Conservation (phyloP, 2,329 filamentous ascomycete species). For the Echinosphaeria canescens region DNA sequence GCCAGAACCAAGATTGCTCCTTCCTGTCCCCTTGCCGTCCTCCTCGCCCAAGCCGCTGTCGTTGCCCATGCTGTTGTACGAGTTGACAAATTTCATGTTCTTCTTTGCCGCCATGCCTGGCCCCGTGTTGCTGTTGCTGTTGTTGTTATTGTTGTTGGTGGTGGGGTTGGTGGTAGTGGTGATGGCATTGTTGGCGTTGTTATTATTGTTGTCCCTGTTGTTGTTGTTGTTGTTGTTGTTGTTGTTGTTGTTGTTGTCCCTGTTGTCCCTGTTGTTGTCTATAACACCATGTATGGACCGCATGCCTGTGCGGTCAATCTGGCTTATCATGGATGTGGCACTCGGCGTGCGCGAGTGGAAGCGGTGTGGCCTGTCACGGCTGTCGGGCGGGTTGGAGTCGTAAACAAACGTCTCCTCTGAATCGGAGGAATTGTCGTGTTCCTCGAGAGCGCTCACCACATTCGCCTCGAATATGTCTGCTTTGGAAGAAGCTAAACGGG, state of each 20-base stretch:
- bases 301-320: conserved; percentile 36
- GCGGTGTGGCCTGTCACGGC: conserved; percentile 39
- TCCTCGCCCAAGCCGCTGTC: conserved; percentile 38
- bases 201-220: conserved; percentile 66
- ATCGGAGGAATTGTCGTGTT: conserved; percentile 89
- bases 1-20: neutral
- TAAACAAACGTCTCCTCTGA: conserved; percentile 98
- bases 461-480: conserved; percentile 97
- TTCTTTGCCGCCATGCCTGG: conserved; percentile 65
- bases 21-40: conserved; percentile 37
- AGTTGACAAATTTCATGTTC: conserved; percentile 91
- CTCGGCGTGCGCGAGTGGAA: conserved; percentile 92
- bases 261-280: conserved; percentile 82
- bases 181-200: conserved; percentile 84
- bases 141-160: conserved; percentile 41
- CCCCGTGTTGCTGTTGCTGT: no score
- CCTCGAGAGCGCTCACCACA: conserved; percentile 86
- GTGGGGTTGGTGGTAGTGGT: conserved; percentile 32
- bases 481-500: conserved; percentile 65
- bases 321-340: conserved; percentile 63
- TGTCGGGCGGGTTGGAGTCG: conserved; percentile 79
- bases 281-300: conserved; percentile 46
- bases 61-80: conserved; percentile 39
- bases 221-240: conserved; percentile 28
- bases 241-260: conserved; percentile 68